phyloP scores from a whole-genome alignment of 768 basidiomycete genomes.

The Heimioporus sp. region DNA sequence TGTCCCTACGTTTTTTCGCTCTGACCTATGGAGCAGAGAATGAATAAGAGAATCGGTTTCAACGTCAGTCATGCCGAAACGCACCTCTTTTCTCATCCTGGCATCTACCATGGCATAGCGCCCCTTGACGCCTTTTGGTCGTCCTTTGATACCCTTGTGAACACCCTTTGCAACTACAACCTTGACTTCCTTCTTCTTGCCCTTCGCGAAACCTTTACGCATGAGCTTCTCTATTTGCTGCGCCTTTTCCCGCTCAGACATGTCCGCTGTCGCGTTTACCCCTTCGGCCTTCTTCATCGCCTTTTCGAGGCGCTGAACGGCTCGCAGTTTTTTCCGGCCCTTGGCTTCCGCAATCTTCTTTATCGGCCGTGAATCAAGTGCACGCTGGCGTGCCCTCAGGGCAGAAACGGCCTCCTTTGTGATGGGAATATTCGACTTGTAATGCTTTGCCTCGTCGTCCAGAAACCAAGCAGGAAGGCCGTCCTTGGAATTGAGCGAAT shows the following conservation, averaged over 20 bases:
- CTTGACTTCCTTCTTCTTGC: slow-evolving; percentile 76
- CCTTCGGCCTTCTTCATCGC: slow-evolving; percentile 96
- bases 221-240: slow-evolving; percentile 91
- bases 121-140: slow-evolving; percentile 96
- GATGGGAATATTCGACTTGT: slow-evolving; percentile 93
- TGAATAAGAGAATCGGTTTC: not conserved
- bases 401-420: slow-evolving; percentile 92
- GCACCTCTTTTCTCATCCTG: slow-evolving; percentile 89
- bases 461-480: slow-evolving; percentile 95
- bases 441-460: slow-evolving; percentile 91
- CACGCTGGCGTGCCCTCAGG: slow-evolving; percentile 86
- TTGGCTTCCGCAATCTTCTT: slow-evolving; percentile 99
- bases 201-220: slow-evolving; percentile 70
- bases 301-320: slow-evolving; percentile 81
- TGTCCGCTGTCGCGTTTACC: slow-evolving; percentile 80
- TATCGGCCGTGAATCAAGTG: slow-evolving; percentile 94
- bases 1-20: slow-evolving; percentile 78
- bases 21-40: slow-evolving; percentile 52
- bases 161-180: slow-evolving; percentile 90
- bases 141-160: slow-evolving; percentile 85
- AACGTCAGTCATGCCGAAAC: not conserved
- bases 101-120: slow-evolving; percentile 93
- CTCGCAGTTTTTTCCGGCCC: slow-evolving; percentile 92
- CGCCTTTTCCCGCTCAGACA: slow-evolving; percentile 95
- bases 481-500: slow-evolving; percentile 90